Evolutionary conservation across 441 rosid species (phyloP).

Genomic region (Pelargonium fulgidum): DNA sequence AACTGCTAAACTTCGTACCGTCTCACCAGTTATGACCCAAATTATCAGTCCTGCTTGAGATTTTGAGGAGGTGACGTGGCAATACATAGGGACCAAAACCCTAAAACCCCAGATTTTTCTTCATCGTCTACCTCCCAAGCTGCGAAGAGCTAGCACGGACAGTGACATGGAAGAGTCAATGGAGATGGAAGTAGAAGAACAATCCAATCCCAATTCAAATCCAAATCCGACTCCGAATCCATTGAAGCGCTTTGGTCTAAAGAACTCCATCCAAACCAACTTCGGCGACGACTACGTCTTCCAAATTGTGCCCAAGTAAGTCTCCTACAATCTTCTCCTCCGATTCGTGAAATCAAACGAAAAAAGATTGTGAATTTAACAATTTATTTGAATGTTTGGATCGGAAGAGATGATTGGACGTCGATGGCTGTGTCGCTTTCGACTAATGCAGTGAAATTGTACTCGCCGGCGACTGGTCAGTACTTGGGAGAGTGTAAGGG

Average conservation of each 20-base stretch:
- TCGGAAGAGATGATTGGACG: conserved; percentile 53
- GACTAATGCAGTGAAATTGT: conserved; percentile 62
- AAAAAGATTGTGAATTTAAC: no score
- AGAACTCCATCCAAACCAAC: conserved; percentile 72
- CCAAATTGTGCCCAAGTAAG: conserved; percentile 71
- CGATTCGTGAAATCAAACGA: conserved; percentile 6
- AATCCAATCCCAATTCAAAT: conserved; percentile 9
- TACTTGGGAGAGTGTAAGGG: conserved; percentile 81
- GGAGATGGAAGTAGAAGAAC: conserved; percentile 55
- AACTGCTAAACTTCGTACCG: no score
- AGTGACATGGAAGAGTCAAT: conserved; percentile 36
- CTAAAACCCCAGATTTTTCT: neutral
- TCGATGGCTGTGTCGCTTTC: conserved; percentile 89
- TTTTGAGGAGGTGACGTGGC: no score
- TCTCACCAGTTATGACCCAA: no score
- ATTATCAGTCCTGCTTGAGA: neutral
- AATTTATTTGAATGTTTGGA: neutral
- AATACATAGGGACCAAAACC: neutral
- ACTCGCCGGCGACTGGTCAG: conserved; percentile 78
- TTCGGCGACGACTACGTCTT: conserved; percentile 82
- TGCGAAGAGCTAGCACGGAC: neutral
- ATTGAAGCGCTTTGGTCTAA: conserved; percentile 54
- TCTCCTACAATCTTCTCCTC: neutral
- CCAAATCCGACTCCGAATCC: conserved; percentile 12
- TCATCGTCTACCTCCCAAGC: neutral